Conservation (phyloP, 2,329 filamentous ascomycete species). For the Setomelanomma holmii region DNA sequence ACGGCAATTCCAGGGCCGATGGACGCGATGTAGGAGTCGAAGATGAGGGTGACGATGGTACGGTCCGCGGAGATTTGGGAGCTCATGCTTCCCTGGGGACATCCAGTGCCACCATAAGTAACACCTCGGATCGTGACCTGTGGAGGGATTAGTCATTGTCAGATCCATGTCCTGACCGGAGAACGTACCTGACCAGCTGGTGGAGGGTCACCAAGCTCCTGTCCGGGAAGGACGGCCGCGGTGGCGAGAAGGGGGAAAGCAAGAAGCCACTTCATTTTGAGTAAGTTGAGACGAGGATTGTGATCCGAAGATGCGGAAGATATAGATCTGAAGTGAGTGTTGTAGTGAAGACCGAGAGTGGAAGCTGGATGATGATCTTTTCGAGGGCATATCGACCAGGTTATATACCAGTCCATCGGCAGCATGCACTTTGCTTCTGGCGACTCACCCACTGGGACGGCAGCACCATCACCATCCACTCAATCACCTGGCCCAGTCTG, state of each 20-base stretch:
- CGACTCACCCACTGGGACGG: constrained; percentile 13
- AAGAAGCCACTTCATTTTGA: constrained; percentile 49
- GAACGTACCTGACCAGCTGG: constrained; percentile 36
- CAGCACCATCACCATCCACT: constrained; percentile 23
- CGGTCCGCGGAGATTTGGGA: constrained; percentile 53
- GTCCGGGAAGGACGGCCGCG: constrained; percentile 28
- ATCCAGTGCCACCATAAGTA: constrained; percentile 58
- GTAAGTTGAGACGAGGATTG: constrained; percentile 19
- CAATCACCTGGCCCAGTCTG: constrained; percentile 22
- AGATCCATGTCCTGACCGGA: neutral
- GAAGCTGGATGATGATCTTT: constrained; percentile 43
- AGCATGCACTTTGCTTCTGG: constrained; percentile 11
- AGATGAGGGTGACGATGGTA: constrained; percentile 60
- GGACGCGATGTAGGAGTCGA: constrained; percentile 59
- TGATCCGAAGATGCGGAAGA: constrained; percentile 17
- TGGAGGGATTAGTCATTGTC: constrained; percentile 18
- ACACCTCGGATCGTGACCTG: constrained; percentile 54
- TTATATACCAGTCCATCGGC: constrained; percentile 43
- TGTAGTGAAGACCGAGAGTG: constrained; percentile 27
- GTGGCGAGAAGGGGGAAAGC: constrained; percentile 43
- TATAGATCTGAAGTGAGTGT: constrained; percentile 21
- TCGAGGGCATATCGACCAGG: constrained; percentile 25
- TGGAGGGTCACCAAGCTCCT: constrained; percentile 35
- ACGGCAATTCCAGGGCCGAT: constrained; percentile 55
- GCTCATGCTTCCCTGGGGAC: constrained; percentile 54